These are phyloP conservation scores for Aegilops speltoides DNA, from an alignment of 176 grass and related monocot species.

Conservation along the genomic window DNA sequence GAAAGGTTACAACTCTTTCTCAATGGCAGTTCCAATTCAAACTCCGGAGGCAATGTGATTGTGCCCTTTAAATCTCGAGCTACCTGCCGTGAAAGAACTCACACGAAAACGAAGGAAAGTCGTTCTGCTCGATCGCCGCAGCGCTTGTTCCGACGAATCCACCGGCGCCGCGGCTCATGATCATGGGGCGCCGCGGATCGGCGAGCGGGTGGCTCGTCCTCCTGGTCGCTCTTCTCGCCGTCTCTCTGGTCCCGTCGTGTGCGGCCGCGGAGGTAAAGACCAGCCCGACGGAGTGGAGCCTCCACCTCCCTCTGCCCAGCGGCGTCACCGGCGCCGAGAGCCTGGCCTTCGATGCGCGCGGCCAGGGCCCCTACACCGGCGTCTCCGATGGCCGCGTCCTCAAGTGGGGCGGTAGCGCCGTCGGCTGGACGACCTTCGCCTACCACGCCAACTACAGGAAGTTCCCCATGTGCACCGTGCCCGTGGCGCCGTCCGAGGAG, in stretches of 20 bases:
- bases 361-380: constrained; percentile 63
- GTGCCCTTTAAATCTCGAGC: too few species aligned
- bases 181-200: not conserved
- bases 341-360: not conserved
- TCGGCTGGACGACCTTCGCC: constrained; percentile 36
- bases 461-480: not conserved
- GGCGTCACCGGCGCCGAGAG: not conserved
- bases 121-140: too few species aligned
- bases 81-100: too few species aligned
- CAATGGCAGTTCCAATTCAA: not conserved
- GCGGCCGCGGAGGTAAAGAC: not conserved
- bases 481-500: not conserved
- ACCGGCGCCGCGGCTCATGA: not conserved
- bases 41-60: not conserved
- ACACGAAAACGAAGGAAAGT: too few species aligned
- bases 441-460: not conserved
- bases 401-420: constrained; percentile 44
- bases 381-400: constrained; percentile 68
- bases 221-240: not conserved
- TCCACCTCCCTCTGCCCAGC: not conserved
- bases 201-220: not conserved
- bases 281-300: not conserved
- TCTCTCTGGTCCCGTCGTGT: not conserved
- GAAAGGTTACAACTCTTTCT: not conserved
- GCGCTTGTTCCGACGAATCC: not conserved